Evolutionary conservation across 2,329 filamentous ascomycete genomes (phyloP).

Genomic region (Nemania sp.): DNA sequence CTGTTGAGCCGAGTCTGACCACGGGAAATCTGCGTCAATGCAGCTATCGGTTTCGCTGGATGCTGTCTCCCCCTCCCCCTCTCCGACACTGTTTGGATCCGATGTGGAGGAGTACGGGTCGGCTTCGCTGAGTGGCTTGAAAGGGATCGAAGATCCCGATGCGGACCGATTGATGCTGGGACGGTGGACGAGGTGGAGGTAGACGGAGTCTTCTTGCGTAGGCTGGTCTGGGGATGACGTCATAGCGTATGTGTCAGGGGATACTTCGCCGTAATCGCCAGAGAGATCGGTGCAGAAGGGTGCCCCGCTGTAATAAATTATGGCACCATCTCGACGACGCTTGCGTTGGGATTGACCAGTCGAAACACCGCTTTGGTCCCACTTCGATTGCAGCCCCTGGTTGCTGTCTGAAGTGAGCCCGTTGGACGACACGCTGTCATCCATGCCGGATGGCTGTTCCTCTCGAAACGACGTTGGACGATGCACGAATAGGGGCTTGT

Average conservation of each 20-base stretch:
- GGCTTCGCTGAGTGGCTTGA: slow-evolving; percentile 54
- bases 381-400: slow-evolving; percentile 49
- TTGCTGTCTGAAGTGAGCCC: slow-evolving; percentile 53
- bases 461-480: slow-evolving; percentile 48
- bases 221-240: slow-evolving; percentile 46
- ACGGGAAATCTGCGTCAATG: slow-evolving; percentile 50
- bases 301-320: slow-evolving; percentile 82
- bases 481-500: slow-evolving; percentile 64
- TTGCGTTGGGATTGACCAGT: slow-evolving; percentile 51
- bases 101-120: slow-evolving; percentile 29
- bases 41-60: slow-evolving; percentile 44
- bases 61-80: slow-evolving; percentile 41
- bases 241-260: slow-evolving; percentile 51
- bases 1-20: slow-evolving; percentile 50
- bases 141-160: slow-evolving; percentile 56
- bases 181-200: slow-evolving; percentile 32
- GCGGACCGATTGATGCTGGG: slow-evolving; percentile 36
- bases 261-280: slow-evolving; percentile 60
- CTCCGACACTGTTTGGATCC: slow-evolving; percentile 37
- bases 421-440: slow-evolving; percentile 55
- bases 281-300: slow-evolving; percentile 81
- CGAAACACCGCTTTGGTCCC: slow-evolving; percentile 45
- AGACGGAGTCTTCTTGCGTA: slow-evolving; percentile 20
- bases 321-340: slow-evolving; percentile 68
- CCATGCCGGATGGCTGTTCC: slow-evolving; percentile 48